A percentile compares a stretch with the other conserved stretches of the same genome.
Conservation (phyloP, 257 asterid genomes). For the Jaltomata sinuosa region DNA sequence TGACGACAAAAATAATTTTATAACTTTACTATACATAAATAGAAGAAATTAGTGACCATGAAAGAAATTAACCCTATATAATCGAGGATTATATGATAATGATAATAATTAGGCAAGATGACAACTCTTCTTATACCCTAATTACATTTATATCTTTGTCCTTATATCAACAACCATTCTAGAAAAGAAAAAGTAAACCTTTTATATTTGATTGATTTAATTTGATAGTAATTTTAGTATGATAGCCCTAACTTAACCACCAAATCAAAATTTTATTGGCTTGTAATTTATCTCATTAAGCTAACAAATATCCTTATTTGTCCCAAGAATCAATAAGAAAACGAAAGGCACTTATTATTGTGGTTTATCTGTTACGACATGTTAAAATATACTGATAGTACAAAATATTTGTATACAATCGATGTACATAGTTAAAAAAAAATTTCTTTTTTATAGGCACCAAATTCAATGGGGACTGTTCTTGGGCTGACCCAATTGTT, state of each 20-base stretch:
- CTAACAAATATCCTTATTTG: background rate
- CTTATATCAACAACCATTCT: background rate
- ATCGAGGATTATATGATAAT: background rate
- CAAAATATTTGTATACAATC: background rate
- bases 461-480: slow-evolving; percentile 58
- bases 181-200: background rate
- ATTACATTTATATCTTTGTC: background rate
- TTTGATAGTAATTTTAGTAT: background rate
- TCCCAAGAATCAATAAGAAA: background rate
- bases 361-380: background rate
- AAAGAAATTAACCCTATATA: background rate
- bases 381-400: background rate
- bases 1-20: background rate
- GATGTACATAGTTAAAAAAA: background rate
- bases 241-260: background rate
- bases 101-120: background rate
- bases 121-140: background rate
- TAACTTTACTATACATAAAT: background rate
- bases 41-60: too few species aligned
- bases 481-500: slow-evolving; percentile 77
- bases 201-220: background rate
- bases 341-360: background rate
- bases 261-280: background rate
- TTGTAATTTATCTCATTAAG: background rate
- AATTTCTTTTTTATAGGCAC: too few species aligned